Conservation (phyloP, 805 yeast genomes). For the Clavispora fructus region DNA sequence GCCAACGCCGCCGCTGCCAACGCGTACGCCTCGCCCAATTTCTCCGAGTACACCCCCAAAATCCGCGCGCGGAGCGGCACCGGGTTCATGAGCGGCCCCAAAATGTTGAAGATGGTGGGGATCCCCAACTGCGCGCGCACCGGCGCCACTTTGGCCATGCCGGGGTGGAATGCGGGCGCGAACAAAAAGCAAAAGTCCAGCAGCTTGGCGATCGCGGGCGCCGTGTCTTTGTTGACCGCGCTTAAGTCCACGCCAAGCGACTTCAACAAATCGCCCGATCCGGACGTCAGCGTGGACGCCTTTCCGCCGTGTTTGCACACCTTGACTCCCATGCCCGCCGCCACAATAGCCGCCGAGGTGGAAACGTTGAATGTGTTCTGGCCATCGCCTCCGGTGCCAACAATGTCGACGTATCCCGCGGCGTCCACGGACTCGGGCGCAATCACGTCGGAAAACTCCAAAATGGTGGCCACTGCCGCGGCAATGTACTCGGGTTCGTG, state of each 20-base stretch:
- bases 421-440: constrained; percentile 38
- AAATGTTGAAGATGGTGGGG: constrained; percentile 88
- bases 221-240: constrained; percentile 57
- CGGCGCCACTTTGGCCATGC: constrained; percentile 77
- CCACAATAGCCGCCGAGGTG: constrained; percentile 90
- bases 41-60: constrained; percentile 81
- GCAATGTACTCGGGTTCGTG: constrained; percentile 79
- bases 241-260: constrained; percentile 79
- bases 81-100: constrained; percentile 94
- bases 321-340: constrained; percentile 78
- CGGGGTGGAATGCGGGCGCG: constrained; percentile 93
- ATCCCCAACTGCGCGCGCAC: constrained; percentile 77
- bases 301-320: constrained; percentile 97
- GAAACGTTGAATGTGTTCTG: constrained; percentile 96
- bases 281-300: constrained; percentile 88
- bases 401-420: constrained; percentile 73
- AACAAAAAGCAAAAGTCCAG: constrained; percentile 63
- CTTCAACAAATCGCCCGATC: constrained; percentile 84
- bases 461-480: constrained; percentile 73
- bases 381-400: constrained; percentile 99
- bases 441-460: constrained; percentile 59
- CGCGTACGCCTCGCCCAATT: constrained; percentile 79
- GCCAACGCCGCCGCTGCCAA: constrained; percentile 69
- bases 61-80: constrained; percentile 75
- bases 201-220: constrained; percentile 52